Percentiles rank a stretch among this genome's conserved stretches.
These are phyloP conservation scores for Colletotrichum brevisporum DNA, from an alignment of 2,329 filamentous ascomycete species.

Conservation along the genomic window DNA sequence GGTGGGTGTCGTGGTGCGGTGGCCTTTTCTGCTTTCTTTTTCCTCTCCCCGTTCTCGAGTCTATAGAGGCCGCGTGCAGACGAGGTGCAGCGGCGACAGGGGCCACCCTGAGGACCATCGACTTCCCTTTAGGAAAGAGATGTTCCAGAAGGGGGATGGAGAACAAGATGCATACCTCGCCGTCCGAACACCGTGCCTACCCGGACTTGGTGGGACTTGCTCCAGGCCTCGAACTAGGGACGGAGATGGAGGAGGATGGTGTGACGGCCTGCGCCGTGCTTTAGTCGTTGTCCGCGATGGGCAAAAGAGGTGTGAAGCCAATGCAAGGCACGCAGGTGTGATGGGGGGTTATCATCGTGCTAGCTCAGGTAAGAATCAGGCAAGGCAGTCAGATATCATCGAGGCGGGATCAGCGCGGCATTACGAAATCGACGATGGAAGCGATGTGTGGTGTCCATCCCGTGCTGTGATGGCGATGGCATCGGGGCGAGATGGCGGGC, in stretches of 20 bases:
- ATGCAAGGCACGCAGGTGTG: conserved; percentile 17
- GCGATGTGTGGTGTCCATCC: too few species aligned
- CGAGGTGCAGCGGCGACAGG: conserved; percentile 15
- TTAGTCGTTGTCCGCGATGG: background rate
- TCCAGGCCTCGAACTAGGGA: background rate
- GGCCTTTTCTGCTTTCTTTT: conserved; percentile 27
- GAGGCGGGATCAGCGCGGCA: background rate
- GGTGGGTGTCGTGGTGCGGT: background rate
- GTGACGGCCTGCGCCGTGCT: conserved; percentile 1
- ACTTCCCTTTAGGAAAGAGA: background rate
- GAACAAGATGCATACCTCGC: background rate
- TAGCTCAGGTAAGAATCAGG: background rate
- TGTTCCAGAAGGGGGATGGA: conserved; percentile 13
- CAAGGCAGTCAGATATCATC: background rate
- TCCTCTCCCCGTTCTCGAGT: conserved; percentile 2
- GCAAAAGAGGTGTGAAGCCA: background rate
- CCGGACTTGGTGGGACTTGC: too few species aligned
- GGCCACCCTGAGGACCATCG: background rate
- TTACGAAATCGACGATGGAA: background rate
- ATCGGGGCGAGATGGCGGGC: too few species aligned
- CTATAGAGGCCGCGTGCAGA: conserved; percentile 20
- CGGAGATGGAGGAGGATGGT: background rate
- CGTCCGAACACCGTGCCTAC: too few species aligned
- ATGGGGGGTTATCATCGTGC: background rate
- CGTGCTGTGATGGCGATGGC: background rate